phyloP scores from a whole-genome alignment of 805 yeast genomes.

The Sugiyamaella smithiae region DNA sequence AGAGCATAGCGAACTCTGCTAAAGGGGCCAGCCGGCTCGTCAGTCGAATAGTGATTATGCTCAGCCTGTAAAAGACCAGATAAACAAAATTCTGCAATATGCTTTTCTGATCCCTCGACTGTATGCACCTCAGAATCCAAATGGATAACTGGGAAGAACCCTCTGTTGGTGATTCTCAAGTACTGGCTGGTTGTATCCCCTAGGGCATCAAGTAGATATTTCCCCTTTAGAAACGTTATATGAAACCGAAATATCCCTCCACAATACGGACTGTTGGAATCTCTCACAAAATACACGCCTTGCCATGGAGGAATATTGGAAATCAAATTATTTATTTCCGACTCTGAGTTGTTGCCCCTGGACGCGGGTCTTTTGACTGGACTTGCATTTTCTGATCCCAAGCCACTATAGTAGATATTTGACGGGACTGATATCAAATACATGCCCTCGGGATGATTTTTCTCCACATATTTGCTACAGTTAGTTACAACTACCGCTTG shows the following conservation, averaged over 20 bases:
- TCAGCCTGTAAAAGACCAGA: constrained; percentile 6
- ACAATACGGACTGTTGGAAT: constrained; percentile 1
- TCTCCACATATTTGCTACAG: constrained; percentile 12
- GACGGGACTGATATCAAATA: constrained; percentile 15
- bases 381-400: constrained; percentile 1
- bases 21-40: constrained; percentile 1
- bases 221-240: constrained; percentile 8
- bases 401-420: constrained; percentile 6
- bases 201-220: constrained; percentile 9
- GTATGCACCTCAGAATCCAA: constrained; percentile 8
- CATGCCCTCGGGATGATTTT: constrained; percentile 11
- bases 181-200: not conserved
- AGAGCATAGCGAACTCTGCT: constrained; percentile 10
- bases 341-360: not conserved
- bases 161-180: not conserved
- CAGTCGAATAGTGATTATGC: not conserved
- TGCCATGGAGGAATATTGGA: constrained; percentile 15
- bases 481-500: not conserved
- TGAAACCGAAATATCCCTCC: constrained; percentile 16
- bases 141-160: constrained; percentile 8
- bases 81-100: constrained; percentile 14
- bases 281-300: constrained; percentile 15
- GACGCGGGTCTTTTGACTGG: constrained; percentile 3
- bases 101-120: not conserved
- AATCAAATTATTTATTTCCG: not conserved